These are phyloP conservation scores for Acacia melanoxylon DNA, from an alignment of 306 rosid species.

Conservation along the genomic window DNA sequence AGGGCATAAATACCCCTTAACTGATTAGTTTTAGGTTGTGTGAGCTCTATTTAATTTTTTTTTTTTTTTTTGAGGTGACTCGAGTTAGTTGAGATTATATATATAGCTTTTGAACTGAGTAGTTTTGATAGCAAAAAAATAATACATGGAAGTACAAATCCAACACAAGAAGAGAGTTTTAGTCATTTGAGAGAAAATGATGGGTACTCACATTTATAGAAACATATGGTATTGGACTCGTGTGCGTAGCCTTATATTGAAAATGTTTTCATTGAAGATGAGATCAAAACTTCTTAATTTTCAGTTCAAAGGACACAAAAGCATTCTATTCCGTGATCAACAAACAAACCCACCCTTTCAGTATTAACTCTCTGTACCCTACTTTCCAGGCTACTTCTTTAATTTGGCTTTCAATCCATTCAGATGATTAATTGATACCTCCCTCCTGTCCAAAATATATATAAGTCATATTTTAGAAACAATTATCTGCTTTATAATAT, in stretches of 20 bases:
- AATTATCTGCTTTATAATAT: too few species aligned
- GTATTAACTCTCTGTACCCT: background rate
- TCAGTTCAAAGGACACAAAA: background rate
- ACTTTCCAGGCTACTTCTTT: background rate
- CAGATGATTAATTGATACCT: constrained; percentile 31
- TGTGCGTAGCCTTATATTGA: constrained; percentile 46
- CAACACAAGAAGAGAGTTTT: background rate
- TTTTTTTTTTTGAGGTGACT: too few species aligned
- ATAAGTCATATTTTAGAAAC: background rate
- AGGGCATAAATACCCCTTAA: too few species aligned
- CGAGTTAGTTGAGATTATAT: background rate
- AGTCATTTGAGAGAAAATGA: constrained; percentile 6
- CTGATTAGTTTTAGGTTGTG: background rate
- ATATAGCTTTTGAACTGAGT: background rate
- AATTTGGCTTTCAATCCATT: constrained; percentile 31
- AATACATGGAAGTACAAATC: background rate
- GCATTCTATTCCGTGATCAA: background rate
- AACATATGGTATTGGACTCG: constrained; percentile 51
- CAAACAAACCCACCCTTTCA: background rate
- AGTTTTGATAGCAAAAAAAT: background rate
- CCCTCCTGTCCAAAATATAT: background rate
- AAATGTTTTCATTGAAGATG: background rate
- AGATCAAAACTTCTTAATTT: background rate
- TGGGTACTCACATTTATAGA: background rate
- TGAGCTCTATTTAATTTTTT: background rate